Conservation (phyloP, 2,329 filamentous ascomycete genomes). For the Alternaria gaisen region DNA sequence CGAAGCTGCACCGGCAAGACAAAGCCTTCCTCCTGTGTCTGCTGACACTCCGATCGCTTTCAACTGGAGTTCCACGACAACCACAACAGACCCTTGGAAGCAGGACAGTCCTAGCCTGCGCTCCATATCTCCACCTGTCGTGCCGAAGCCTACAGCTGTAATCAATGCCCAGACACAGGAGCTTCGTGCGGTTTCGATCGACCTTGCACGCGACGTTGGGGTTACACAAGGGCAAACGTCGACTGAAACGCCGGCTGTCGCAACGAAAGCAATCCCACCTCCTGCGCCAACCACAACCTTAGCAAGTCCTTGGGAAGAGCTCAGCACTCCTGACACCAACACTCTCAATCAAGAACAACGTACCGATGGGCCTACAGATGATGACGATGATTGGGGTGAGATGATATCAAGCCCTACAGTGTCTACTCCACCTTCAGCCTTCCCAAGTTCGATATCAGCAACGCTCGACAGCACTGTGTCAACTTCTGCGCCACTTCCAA, state of each 20-base stretch:
- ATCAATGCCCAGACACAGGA: conserved; percentile 30
- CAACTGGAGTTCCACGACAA: conserved; percentile 45
- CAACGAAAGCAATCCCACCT: conserved; percentile 24
- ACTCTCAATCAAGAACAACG: conserved; percentile 9
- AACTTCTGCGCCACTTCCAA: conserved; percentile 23
- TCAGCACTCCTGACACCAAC: conserved; percentile 25
- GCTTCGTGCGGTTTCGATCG: conserved; percentile 25
- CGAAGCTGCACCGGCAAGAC: conserved; percentile 24
- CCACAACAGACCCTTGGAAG: conserved; percentile 31
- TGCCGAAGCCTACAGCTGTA: conserved; percentile 24
- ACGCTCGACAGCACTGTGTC: conserved; percentile 21
- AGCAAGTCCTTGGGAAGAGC: conserved; percentile 27
- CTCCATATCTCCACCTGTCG: conserved; percentile 30
- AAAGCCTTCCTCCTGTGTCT: conserved; percentile 32
- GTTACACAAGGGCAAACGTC: conserved; percentile 27
- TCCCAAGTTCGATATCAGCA: conserved; percentile 16
- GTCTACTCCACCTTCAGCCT: conserved; percentile 29
- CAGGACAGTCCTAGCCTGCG: conserved; percentile 23
- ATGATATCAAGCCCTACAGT: conserved; percentile 50
- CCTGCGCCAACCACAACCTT: conserved; percentile 16
- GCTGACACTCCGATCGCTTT: conserved; percentile 40
- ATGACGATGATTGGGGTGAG: conserved; percentile 52
- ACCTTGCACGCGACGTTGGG: conserved; percentile 9
- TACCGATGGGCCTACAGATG: conserved; percentile 21
- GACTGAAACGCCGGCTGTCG: conserved; percentile 29